phyloP scores from a whole-genome alignment of 2,329 filamentous ascomycete species.

The Ophiobolus disseminans region DNA sequence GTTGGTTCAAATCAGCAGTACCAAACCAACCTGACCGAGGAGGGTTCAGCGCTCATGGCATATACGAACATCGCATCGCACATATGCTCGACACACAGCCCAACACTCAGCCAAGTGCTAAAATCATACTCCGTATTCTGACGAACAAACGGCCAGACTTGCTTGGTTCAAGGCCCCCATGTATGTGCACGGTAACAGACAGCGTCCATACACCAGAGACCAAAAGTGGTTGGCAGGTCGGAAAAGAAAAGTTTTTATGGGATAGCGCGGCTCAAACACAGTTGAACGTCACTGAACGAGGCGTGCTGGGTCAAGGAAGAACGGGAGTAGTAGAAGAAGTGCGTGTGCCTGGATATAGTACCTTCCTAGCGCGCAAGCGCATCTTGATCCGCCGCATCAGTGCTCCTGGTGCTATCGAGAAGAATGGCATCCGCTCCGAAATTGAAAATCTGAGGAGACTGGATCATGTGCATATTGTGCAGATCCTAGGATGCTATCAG shows the following conservation, averaged over 20 bases:
- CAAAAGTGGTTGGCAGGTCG: not conserved
- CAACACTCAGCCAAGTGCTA: no score
- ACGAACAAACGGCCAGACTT: no score
- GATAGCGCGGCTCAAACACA: not conserved
- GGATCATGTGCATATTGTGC: not conserved
- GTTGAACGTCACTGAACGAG: not conserved
- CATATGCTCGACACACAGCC: no score
- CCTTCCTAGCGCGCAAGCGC: not conserved
- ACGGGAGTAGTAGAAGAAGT: not conserved
- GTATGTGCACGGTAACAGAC: no score
- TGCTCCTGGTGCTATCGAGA: not conserved
- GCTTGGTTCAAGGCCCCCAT: no score
- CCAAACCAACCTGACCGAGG: no score
- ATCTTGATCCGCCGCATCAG: not conserved
- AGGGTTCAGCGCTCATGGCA: no score
- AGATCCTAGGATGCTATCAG: not conserved
- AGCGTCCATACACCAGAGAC: no score
- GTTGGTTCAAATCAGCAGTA: no score
- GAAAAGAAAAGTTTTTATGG: not conserved
- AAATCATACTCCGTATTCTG: no score
- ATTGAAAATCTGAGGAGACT: not conserved
- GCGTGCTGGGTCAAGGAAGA: not conserved
- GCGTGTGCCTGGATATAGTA: not conserved
- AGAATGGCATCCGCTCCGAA: not conserved
- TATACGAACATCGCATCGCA: no score